Conservation (phyloP, 306 rosid genomes). For the Castanopsis chinensis region DNA sequence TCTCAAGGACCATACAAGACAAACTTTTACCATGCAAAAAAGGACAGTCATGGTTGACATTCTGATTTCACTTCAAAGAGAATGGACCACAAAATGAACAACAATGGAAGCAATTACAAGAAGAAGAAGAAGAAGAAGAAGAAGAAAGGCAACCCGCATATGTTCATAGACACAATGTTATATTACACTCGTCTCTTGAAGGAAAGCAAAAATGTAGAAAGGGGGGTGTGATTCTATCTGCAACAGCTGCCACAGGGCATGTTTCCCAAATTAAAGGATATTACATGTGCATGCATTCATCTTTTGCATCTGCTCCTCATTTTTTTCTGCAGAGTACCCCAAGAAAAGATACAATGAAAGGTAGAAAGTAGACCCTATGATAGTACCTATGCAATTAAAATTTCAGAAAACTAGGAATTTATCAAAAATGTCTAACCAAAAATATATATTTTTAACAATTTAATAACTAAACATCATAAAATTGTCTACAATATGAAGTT, state of each 20-base stretch:
- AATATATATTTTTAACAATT: not conserved
- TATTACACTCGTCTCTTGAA: slow-evolving; percentile 22
- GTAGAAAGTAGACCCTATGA: not conserved
- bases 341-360: not conserved
- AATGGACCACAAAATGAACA: not conserved
- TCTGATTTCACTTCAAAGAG: too few species aligned
- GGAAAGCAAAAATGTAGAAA: slow-evolving; percentile 5
- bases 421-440: not conserved
- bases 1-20: too few species aligned
- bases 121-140: not conserved
- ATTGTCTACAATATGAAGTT: not conserved
- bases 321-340: slow-evolving; percentile 41
- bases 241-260: slow-evolving; percentile 18
- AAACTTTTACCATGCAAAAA: too few species aligned
- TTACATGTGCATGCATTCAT: slow-evolving; percentile 63
- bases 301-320: slow-evolving; percentile 40
- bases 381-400: not conserved
- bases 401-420: not conserved
- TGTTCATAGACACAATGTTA: not conserved
- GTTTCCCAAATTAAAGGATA: slow-evolving; percentile 50
- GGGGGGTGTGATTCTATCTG: slow-evolving; percentile 16
- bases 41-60: too few species aligned
- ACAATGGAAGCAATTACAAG: not conserved
- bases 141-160: not conserved
- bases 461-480: not conserved